A percentile compares a stretch with the other conserved stretches of the same genome.
phyloP scores from a whole-genome alignment of 306 rosid species.

The Vicia sativa region DNA sequence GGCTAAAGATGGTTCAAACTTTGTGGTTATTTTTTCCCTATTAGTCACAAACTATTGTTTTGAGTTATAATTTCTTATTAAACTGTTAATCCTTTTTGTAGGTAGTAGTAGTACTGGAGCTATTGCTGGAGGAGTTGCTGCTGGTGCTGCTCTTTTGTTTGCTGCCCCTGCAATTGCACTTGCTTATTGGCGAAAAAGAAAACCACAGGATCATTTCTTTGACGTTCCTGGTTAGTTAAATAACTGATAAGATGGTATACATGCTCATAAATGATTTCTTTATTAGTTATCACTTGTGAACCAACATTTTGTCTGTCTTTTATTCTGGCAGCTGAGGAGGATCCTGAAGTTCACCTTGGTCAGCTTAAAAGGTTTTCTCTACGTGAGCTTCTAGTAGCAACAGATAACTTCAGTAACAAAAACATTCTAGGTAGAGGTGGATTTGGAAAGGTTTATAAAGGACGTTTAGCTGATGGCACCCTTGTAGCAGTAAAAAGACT shows the following conservation, averaged over 20 bases:
- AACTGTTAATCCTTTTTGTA: constrained; percentile 41
- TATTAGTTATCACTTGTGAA: constrained; percentile 29
- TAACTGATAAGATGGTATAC: constrained; percentile 13
- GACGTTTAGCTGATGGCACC: constrained; percentile 88
- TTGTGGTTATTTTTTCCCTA: neutral
- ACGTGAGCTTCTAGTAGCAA: constrained; percentile 91
- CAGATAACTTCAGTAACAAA: constrained; percentile 83
- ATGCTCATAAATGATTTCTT: constrained; percentile 1
- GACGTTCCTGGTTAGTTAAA: constrained; percentile 93
- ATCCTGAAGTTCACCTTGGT: constrained; percentile 97
- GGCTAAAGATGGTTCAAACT: neutral
- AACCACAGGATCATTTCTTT: constrained; percentile 84
- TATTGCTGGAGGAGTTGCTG: constrained; percentile 99
- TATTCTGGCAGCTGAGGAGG: constrained; percentile 76
- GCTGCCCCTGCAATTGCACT: constrained; percentile 97
- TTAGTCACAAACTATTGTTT: constrained; percentile 29
- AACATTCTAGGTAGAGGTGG: constrained; percentile 93
- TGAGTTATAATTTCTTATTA: constrained; percentile 17
- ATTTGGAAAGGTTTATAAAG: constrained; percentile 95
- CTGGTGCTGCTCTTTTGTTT: constrained; percentile 91
- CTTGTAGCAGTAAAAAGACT: constrained; percentile 98
- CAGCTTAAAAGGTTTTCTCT: constrained; percentile 95
- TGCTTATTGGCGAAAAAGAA: constrained; percentile 79
- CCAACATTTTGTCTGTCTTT: constrained; percentile 35
- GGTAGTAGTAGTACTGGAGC: constrained; percentile 74